Conservation (phyloP, 1,284 basidiomycete species). For the Papiliotrema fonsecae region DNA sequence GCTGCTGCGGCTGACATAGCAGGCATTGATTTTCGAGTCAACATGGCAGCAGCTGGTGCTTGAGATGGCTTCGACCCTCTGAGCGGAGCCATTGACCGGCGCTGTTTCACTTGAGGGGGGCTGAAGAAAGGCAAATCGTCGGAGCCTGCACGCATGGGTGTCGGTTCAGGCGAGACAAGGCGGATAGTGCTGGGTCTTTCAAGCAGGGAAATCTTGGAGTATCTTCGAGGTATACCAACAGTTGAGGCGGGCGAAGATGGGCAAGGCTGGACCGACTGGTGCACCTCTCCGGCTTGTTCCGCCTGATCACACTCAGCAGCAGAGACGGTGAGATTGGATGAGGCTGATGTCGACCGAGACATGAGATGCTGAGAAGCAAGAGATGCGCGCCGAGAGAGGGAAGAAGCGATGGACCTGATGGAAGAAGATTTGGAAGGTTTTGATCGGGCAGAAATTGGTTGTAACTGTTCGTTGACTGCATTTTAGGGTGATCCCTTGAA, state of each 20-base stretch:
- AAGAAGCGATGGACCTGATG: conserved; percentile 17
- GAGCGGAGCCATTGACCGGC: conserved; percentile 32
- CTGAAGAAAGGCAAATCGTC: conserved; percentile 36
- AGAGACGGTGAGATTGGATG: neutral
- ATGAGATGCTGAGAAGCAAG: conserved; percentile 3
- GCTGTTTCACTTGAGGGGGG: conserved; percentile 25
- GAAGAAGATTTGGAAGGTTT: conserved; percentile 15
- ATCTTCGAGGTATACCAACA: conserved; percentile 36
- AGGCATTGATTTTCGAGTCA: conserved; percentile 35
- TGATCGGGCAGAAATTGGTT: conserved; percentile 4
- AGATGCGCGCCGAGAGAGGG: conserved; percentile 16
- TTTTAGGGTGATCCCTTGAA: neutral
- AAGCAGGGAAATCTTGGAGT: conserved; percentile 27
- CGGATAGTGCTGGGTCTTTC: conserved; percentile 39
- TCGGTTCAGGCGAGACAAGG: conserved; percentile 27
- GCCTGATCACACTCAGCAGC: neutral
- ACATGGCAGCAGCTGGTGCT: neutral
- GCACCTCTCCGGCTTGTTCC: neutral
- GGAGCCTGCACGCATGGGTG: conserved; percentile 7
- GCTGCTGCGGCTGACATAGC: conserved; percentile 12
- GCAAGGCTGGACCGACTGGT: conserved; percentile 6
- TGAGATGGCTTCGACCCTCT: neutral
- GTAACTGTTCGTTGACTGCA: neutral
- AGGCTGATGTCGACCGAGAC: conserved; percentile 4
- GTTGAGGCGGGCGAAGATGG: conserved; percentile 41